Evolutionary conservation across 129 eudicot genomes (phyloP), one percentile per base, ranked within the genome.

Genomic region (Heracleum sosnowskyi): DNA sequence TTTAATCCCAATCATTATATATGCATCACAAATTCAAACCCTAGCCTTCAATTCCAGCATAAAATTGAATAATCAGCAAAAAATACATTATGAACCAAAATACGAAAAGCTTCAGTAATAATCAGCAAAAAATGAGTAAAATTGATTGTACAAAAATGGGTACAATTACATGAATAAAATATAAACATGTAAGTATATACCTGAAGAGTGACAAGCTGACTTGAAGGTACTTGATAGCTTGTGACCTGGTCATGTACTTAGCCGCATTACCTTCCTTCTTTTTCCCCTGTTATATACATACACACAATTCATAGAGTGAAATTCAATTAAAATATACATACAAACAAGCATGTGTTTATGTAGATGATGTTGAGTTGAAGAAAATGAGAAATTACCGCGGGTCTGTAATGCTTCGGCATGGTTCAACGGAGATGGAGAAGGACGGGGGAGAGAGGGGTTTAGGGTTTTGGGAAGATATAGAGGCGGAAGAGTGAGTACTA

Each of bases 241-340:
- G 92, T 4, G 96, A 80, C 75, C 98, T 86, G 5, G 97, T 93
- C 33, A 91, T 87, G 80, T 93, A 93, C 66, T 86, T 91, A 22
- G 95, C 97, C 15, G 94, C 96, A 85, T 90, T 93, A 2, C 98
- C 98, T 90, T 93, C 98, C 87, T 90, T 93, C 82, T 93, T 93
- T 86, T 93, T 93, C 28, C 98, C 98, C 98, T 93, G 82, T 33
- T 80, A 80, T 57, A 6, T 3, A 60, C 73, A 26, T 62, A 16
- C 26, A 53, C 7, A 17, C 35, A 18, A 18, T 26, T 10, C n/a
- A 33, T 10, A 9, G 31, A 2, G 3, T 8, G 1, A 69, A 17
- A 53, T 13, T 1, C 2, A 36, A 20, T 41, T 5, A 1, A 40
- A 1, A 5, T 13, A 42, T 64, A 31, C 40, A 33, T 28, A 55